phyloP scores from a whole-genome alignment of 2,329 filamentous ascomycete species.

The Nannizzia gypsea region DNA sequence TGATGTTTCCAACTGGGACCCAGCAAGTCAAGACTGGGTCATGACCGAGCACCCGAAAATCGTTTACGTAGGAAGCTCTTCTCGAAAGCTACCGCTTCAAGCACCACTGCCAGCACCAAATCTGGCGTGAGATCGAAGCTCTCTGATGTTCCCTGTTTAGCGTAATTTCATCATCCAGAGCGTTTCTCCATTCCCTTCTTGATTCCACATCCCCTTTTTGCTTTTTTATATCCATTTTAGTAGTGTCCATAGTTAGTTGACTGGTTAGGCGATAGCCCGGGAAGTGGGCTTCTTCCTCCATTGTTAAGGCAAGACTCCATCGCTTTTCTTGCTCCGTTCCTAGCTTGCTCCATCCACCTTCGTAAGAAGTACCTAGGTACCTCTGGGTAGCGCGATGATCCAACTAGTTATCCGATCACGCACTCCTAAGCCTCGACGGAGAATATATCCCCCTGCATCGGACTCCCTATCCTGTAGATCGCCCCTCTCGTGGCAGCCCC shows the following conservation, averaged over 20 bases:
- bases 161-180: not conserved
- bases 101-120: conserved; percentile 23
- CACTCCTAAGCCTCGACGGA: not conserved
- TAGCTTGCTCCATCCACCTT: not conserved
- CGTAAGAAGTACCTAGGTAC: too few species aligned
- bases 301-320: not conserved
- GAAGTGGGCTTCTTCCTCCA: not conserved
- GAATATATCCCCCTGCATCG: not conserved
- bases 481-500: not conserved
- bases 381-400: not conserved
- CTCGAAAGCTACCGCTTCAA: conserved; percentile 43
- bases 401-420: not conserved
- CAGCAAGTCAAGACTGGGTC: conserved; percentile 70
- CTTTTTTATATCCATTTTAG: not conserved
- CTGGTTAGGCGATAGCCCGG: not conserved
- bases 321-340: not conserved
- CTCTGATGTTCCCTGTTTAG: not conserved
- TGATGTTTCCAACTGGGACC: conserved; percentile 82
- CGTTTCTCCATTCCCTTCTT: not conserved
- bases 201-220: not conserved
- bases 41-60: conserved; percentile 46
- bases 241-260: not conserved
- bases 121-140: not conserved
- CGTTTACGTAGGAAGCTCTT: conserved; percentile 49
- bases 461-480: not conserved